Evolutionary conservation across 2,329 filamentous ascomycete genomes (phyloP).

Genomic region (Coniochaeta ligniaria): DNA sequence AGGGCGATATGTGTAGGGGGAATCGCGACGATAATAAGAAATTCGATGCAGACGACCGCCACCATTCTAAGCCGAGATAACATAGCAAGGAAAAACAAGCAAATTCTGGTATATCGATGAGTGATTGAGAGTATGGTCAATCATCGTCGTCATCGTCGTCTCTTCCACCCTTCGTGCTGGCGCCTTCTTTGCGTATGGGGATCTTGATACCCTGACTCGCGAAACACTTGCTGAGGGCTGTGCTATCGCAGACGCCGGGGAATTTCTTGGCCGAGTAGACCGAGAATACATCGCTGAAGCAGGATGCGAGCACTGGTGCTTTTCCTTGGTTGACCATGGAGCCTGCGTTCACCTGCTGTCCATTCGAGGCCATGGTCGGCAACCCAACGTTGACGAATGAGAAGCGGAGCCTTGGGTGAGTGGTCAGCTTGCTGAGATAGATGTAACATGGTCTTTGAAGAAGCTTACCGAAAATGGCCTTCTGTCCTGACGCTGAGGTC

Average conservation of each 20-base stretch:
- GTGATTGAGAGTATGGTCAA: not conserved
- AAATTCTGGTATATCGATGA: not conserved
- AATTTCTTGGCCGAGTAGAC: constrained; percentile 98
- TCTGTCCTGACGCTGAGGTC: constrained; percentile 93
- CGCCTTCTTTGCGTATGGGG: constrained; percentile 82
- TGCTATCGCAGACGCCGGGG: constrained; percentile 93
- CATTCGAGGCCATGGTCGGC: constrained; percentile 25
- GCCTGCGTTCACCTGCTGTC: constrained; percentile 28
- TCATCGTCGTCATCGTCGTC: constrained; percentile 47
- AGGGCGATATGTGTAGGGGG: not conserved
- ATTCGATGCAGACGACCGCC: not conserved
- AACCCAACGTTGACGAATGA: constrained; percentile 80
- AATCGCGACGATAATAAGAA: not conserved
- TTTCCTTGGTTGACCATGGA: constrained; percentile 62
- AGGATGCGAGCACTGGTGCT: constrained; percentile 75
- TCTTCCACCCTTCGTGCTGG: constrained; percentile 37
- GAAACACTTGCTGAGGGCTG: constrained; percentile 83
- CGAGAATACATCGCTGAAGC: constrained; percentile 83
- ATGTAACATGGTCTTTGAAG: not conserved
- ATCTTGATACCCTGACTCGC: constrained; percentile 94
- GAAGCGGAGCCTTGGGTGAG: constrained; percentile 46
- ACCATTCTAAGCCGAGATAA: not conserved
- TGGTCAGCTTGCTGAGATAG: constrained; percentile 2
- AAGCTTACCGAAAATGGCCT: constrained; percentile 72
- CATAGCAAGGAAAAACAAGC: not conserved